Evolutionary conservation across 208 protist genomes (phyloP), one percentile per base, ranked within the genome.

Genomic region (Leishmania guyanensis): DNA sequence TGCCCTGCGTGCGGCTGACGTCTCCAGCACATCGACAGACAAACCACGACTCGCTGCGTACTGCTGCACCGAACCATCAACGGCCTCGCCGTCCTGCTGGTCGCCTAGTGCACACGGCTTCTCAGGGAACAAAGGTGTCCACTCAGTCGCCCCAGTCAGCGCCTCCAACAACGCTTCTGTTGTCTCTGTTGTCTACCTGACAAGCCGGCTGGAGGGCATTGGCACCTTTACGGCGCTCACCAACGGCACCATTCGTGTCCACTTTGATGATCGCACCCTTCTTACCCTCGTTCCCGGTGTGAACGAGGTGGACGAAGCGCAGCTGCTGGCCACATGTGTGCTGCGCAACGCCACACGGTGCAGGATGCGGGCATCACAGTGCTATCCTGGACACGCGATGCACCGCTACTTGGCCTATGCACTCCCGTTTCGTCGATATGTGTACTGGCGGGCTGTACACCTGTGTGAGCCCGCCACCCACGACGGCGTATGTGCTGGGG

Each of bases 241-340:
- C 29, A 97, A 97, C 88, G 94, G 94, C 58, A 90, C 88, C 48
- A 80, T 94, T 43, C 92, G 94, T 17, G 91, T 84, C 78, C 87
- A 90, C 77, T 97, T 97, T 75, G 89, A 94, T 76, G 94, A 97
- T 71, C 92, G 94, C 65, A 94, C 92, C 22, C 84, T 97, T 72
- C 82, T 97, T 29, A 87, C 86, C 22, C 80, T 97, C n/a, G 80
- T 92, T 20, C 94, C 94, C 0, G 92, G 89, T n/a, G 75, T 71
- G 26, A 88, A 92, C 77, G 88, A 92, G 77, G 75, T 89, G 53
- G 87, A 89, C 26, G 93, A 95, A 79, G 79, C 85, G 56, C 82
- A 89, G 60, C 74, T 97, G 66, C 84, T 94, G 22, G 89, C 84
- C 33, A 88, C 83, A 2, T 91, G 89, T 66, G 72, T 95, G 17